A percentile compares a stretch with the other conserved stretches of the same genome.
Conservation (phyloP, 1,284 basidiomycete genomes). For the Violaceomyces palustris region DNA sequence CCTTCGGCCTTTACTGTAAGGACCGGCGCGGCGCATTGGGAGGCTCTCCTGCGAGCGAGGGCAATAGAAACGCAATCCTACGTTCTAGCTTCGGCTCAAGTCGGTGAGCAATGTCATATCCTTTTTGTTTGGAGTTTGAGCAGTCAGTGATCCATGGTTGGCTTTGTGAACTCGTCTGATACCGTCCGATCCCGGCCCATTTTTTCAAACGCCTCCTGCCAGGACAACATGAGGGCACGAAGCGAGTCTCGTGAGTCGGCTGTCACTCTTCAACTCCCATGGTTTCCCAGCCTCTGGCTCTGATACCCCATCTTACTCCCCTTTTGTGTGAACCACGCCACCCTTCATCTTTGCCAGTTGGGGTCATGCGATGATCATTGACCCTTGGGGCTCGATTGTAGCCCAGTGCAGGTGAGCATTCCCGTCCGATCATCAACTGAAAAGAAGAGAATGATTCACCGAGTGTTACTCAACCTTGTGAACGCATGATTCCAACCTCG, state of each 20-base stretch:
- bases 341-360: slow-evolving; percentile 9
- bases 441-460: too few species aligned
- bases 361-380: slow-evolving; percentile 52
- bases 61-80: slow-evolving; percentile 55
- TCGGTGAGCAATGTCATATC: too few species aligned
- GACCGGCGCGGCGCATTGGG: slow-evolving; percentile 53
- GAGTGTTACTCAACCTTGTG: too few species aligned
- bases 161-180: too few species aligned
- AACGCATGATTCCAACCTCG: too few species aligned
- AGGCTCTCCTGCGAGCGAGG: slow-evolving; percentile 48
- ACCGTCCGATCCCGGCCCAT: too few species aligned
- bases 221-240: slow-evolving; percentile 36
- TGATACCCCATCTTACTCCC: not conserved
- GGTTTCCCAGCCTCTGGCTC: too few species aligned
- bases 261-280: not conserved
- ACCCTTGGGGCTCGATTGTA: slow-evolving; percentile 49
- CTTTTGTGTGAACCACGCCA: not conserved
- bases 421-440: too few species aligned
- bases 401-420: slow-evolving; percentile 37
- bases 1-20: slow-evolving; percentile 58
- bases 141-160: too few species aligned
- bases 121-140: too few species aligned
- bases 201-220: too few species aligned
- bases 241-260: slow-evolving; percentile 24
- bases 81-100: slow-evolving; percentile 52